Evolutionary conservation across 108 stramenopile species (phyloP), one percentile per base, ranked within the genome.

Genomic region (Aureococcus anophagefferens): DNA sequence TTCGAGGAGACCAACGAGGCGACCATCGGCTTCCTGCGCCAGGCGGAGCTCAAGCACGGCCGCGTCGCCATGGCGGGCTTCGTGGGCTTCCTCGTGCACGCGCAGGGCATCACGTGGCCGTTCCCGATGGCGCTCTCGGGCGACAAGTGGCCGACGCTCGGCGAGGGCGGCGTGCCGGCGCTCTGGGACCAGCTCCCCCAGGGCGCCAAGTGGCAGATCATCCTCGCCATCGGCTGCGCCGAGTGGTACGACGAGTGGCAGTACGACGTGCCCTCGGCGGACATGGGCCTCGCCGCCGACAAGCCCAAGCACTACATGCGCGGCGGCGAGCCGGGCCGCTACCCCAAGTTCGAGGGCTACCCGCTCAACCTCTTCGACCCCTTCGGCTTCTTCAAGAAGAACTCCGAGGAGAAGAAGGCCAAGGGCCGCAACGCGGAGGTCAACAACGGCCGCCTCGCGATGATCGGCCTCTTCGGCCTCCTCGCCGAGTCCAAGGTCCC

Each of bases 131-230:
- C 51, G 21, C 25, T 59, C 21, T 3, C 17, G 7, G 51, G 51
- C 21, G 21, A 59, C 21, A 28, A 1, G 7, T 59, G 51, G 51
- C 51, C 51, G 51, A 59, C 51, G 51, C 40, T 44, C 40, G 40
- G 40, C 45, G 65, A 37, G 30, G 51, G 51, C 67, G n/a, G 13
- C 67, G 79, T 79, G 25, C 85, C 86, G 35, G 86, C 86, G 65
- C 85, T 86, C 65, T 90, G 89, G 89, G 89, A 88, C 80, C 84
- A 86, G 16, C 78, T 90, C 35, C 76, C 85, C 29, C 86, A 87
- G 71, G 85, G 86, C 11, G 87, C 89, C 78, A 90, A 87, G 85
- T 90, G 89, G 89, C 89, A 90, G 83, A 90, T 90, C 83, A 84
- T 90, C 74, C 83, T 86, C 62, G 85, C 88, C 73, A 74, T 90